phyloP scores from a whole-genome alignment of 805 yeast species.

The Yamadazyma phyllophila region DNA sequence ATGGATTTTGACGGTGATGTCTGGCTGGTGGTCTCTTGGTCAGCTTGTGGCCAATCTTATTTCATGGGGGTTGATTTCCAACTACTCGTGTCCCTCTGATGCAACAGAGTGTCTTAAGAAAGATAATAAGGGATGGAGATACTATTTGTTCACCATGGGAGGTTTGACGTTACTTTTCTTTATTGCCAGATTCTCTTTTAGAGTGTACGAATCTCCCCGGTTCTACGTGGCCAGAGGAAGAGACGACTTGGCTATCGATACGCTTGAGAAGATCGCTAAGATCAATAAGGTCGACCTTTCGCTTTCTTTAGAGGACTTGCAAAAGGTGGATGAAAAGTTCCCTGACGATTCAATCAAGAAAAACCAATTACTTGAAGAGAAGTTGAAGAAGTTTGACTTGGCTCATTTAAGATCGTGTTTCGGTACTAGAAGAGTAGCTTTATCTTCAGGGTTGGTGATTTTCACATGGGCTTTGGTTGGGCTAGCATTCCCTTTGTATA shows the following conservation, averaged over 20 bases:
- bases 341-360: slow-evolving; percentile 11
- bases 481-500: slow-evolving; percentile 55
- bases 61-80: slow-evolving; percentile 56
- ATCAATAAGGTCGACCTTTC: slow-evolving; percentile 41
- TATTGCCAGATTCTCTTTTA: slow-evolving; percentile 32
- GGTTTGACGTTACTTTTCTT: slow-evolving; percentile 49
- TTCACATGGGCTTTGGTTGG: slow-evolving; percentile 59
- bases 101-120: slow-evolving; percentile 40
- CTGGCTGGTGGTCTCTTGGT: slow-evolving; percentile 64
- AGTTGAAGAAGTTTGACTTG: slow-evolving; percentile 24
- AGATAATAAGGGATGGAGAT: slow-evolving; percentile 64
- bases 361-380: slow-evolving; percentile 24
- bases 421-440: slow-evolving; percentile 41
- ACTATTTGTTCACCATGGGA: slow-evolving; percentile 48
- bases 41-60: slow-evolving; percentile 51
- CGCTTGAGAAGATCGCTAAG: slow-evolving; percentile 45
- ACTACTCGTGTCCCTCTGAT: slow-evolving; percentile 40
- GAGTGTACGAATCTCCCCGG: slow-evolving; percentile 53
- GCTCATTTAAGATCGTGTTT: slow-evolving; percentile 47
- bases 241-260: slow-evolving; percentile 39
- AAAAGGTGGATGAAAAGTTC: slow-evolving; percentile 38
- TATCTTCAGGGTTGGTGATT: slow-evolving; percentile 41
- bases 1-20: slow-evolving; percentile 34
- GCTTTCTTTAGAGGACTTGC: slow-evolving; percentile 47
- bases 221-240: slow-evolving; percentile 42